Evolutionary conservation across 805 yeast species (phyloP), one percentile per base, ranked within the genome.

Genomic region (Komagataella ulmi): DNA sequence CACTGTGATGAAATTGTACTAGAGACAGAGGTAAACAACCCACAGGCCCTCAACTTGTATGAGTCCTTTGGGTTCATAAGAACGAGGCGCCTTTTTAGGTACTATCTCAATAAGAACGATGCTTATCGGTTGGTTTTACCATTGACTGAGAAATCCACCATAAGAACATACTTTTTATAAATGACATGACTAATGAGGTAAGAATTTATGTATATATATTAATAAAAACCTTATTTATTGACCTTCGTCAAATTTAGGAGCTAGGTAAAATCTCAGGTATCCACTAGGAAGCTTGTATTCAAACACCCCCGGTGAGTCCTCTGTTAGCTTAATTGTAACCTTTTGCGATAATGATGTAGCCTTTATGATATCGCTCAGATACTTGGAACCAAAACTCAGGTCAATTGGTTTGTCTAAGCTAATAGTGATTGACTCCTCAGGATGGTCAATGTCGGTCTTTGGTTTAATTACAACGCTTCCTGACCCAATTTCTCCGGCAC

Each of bases 201-300:
- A 47, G 17, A 18, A 24, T 46, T 46, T 54, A 44, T 45, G 50
- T 47, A 48, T 54, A 50, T 45, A 50, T 46, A 52, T 40, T 43
- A 19, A 12, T 18, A 17, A 17, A 40, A 48, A 17, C 46, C 46
- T 51, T 49, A 50, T 30, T 63, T 71, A 80, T 57, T 86, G 93
- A 57, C 87, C 96, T 57, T 90, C 98, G 58, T 86, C 96, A 66
- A 93, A 88, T 77, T 93, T 91, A 54, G 99, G 99, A 60, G 99
- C 99, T 67, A 93, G 78, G 79, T 87, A 93, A 79, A 86, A 93
- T 67, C 96, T 84, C 67, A 93, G 75, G 70, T 88, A 87, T 51
- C 99, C 99, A 67, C 91, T 85, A 56, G 88, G 83, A 64, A 93
- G 75, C 69, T 84, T 85, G 72, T 84, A 93, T 72, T 91, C 97